Conservation (phyloP, 2,329 filamentous ascomycete genomes). For the Rutstroemia sydowiana region DNA sequence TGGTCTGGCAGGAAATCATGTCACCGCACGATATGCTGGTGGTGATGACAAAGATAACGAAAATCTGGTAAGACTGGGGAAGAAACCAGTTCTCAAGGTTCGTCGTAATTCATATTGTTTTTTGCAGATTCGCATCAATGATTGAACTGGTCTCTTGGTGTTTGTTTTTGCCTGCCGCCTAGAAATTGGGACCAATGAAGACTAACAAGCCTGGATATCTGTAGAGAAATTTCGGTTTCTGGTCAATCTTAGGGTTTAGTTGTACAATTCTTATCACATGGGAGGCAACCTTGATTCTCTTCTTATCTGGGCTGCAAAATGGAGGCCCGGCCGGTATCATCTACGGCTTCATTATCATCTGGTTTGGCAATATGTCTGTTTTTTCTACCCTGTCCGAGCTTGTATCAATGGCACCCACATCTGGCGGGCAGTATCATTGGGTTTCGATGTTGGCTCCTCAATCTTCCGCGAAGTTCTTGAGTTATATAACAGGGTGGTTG, state of each 20-base stretch:
- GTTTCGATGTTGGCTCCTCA: constrained; percentile 44
- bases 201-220: too few relatives aligned
- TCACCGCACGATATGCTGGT: neutral
- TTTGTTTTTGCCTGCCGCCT: too few relatives aligned
- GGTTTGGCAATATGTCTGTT: constrained; percentile 22
- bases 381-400: constrained; percentile 9
- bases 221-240: constrained; percentile 34
- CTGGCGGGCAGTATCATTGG: constrained; percentile 49
- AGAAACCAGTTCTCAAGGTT: constrained; percentile 8
- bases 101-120: neutral
- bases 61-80: constrained; percentile 1
- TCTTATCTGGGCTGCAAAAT: constrained; percentile 2
- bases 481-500: constrained; percentile 35
- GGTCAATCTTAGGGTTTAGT: constrained; percentile 35
- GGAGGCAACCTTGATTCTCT: constrained; percentile 24
- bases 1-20: neutral
- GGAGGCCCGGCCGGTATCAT: constrained; percentile 30
- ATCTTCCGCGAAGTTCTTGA: constrained; percentile 42
- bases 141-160: too few relatives aligned
- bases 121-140: neutral
- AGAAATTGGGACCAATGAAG: too few relatives aligned
- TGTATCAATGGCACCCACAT: constrained; percentile 39
- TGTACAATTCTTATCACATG: constrained; percentile 37
- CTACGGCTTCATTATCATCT: constrained; percentile 31
- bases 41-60: neutral